Evolutionary conservation across 1,284 basidiomycete species (phyloP).

Genomic region (Uromyces viciae-fabae): DNA sequence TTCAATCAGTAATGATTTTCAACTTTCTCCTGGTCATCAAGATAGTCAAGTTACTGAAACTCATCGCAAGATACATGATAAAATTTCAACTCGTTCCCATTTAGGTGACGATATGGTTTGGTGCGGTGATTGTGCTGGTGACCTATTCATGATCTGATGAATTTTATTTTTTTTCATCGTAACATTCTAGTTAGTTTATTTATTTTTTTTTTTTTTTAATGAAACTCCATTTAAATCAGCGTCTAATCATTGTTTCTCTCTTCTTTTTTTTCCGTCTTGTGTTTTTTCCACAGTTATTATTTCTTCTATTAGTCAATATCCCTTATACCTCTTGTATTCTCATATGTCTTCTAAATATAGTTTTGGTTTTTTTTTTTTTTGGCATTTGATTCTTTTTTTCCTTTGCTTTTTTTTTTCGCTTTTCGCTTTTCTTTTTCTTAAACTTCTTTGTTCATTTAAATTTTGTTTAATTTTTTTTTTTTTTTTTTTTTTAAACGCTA

Average conservation of each 20-base stretch:
- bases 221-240: background rate
- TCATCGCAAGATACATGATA: background rate
- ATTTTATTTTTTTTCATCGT: too few species aligned
- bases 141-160: slow-evolving; percentile 41
- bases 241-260: background rate
- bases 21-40: background rate
- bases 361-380: too few species aligned
- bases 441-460: too few species aligned
- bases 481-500: too few species aligned
- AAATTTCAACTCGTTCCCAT: slow-evolving; percentile 13
- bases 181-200: background rate
- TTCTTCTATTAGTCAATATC: too few species aligned
- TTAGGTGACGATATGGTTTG: slow-evolving; percentile 44
- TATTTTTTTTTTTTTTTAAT: slow-evolving; percentile 1
- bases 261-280: background rate
- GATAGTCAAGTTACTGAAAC: background rate
- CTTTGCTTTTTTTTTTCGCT: too few species aligned
- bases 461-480: too few species aligned
- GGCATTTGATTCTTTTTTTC: too few species aligned
- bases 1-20: background rate
- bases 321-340: too few species aligned
- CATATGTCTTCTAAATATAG: too few species aligned
- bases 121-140: slow-evolving; percentile 42
- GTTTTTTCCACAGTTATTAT: too few species aligned
- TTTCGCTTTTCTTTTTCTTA: too few species aligned